Percentiles rank a stretch among this genome's conserved stretches.
These are phyloP conservation scores for Phytophthora vignae DNA, from an alignment of 352 stramenopile species.

Conservation along the genomic window DNA sequence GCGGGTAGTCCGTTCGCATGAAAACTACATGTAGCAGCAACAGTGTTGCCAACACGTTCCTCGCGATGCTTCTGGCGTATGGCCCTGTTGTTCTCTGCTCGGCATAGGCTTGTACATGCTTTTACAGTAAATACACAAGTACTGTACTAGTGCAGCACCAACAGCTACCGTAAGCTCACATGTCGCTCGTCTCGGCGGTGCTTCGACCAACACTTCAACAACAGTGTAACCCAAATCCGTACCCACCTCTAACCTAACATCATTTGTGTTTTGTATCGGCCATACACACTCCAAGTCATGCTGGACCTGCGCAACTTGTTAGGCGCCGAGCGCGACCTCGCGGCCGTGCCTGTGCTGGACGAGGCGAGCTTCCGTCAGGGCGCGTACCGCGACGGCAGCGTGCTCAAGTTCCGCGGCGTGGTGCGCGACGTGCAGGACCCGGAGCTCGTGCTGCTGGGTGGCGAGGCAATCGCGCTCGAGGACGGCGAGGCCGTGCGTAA, in stretches of 20 bases:
- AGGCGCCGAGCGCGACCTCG: constrained; percentile 11
- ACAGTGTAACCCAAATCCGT: neutral
- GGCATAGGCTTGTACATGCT: too few relatives aligned
- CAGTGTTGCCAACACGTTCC: too few relatives aligned
- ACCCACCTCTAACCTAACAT: neutral
- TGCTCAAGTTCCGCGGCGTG: constrained; percentile 75
- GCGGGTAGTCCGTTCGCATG: too few relatives aligned
- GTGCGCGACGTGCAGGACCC: constrained; percentile 80
- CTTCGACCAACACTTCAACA: too few relatives aligned
- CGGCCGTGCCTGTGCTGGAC: constrained; percentile 51
- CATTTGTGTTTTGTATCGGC: neutral
- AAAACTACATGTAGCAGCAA: too few relatives aligned
- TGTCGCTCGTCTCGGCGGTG: too few relatives aligned
- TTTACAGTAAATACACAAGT: too few relatives aligned
- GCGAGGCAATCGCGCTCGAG: constrained; percentile 1
- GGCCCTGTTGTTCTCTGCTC: too few relatives aligned
- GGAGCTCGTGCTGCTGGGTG: constrained; percentile 62
- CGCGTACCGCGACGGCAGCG: constrained; percentile 58
- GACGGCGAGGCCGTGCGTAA: constrained; percentile 15
- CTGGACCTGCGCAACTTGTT: constrained; percentile 24
- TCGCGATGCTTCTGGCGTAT: too few relatives aligned
- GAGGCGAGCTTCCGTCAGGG: constrained; percentile 53
- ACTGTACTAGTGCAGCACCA: too few relatives aligned
- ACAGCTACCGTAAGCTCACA: too few relatives aligned
- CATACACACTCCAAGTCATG: constrained; percentile 20